Base-by-base conservation (phyloP, 768 basidiomycete genomes). In the Russula abietina region DNA sequence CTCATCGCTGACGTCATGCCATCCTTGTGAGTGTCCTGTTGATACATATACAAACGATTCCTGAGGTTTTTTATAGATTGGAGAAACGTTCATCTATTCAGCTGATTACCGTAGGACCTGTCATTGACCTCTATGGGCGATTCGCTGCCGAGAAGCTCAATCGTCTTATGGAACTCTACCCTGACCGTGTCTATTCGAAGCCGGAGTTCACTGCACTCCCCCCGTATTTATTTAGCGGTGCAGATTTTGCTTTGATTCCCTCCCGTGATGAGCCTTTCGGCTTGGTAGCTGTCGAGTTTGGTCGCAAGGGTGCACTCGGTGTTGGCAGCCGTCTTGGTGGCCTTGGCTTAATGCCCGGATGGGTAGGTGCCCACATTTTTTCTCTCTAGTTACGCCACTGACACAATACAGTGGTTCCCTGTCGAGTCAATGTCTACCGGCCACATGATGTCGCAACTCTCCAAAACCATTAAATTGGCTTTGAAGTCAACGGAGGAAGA, bases 191-290 rank as follows among this genome's bases (percentile, higher is more conserved):
- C 36, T 94, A 74, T 75, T 96, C 94, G n/a, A 96, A 95, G 73
- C 94, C 94, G 28, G 94, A 97, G 76, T 97, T 96, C 75, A 97
- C 94, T 16, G 88, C 91, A 1, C 78, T 97, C 28, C 94, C 94
- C 1, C 93, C 94, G 0, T 97, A 91, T 73, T 76, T 97, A 60
- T 97, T 97, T 79, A 88, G 88, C 68, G 94, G 94, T 69, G 94
- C 94, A 45, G 94, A 97, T 73, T 97, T 97, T 66, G 94, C 94
- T 33, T 75, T 97, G 64, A 97, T 97, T 68, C 94, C 94, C 14
- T 96, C 94, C 57, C 88, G 94, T 74, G 94, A 97, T 71, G 94
- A 97, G 70, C 94, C 94, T 2, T 97, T 97, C 75, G 94, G 94
- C 77, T 77, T 97, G 50, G 93, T 96, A 33, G 93, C 94, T 56